These are phyloP conservation scores for Grifola frondosa DNA, from an alignment of 1,284 basidiomycete species.

Conservation along the genomic window DNA sequence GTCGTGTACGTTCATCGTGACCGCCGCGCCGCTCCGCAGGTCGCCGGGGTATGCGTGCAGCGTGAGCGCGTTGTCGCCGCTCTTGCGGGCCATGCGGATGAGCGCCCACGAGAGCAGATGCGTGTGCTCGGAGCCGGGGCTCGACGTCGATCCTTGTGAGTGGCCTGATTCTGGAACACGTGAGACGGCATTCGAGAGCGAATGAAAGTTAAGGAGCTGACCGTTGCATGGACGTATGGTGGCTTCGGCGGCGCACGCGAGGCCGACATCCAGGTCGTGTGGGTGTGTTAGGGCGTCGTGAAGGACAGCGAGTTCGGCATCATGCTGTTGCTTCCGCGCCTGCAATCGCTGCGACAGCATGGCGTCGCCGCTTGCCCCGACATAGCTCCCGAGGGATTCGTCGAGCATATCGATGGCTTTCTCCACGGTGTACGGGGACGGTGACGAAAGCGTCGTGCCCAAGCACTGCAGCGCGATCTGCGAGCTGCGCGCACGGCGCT, in stretches of 20 bases:
- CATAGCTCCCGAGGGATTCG: neutral
- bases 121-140: slow-evolving; percentile 13
- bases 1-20: slow-evolving; percentile 20
- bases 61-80: slow-evolving; percentile 15
- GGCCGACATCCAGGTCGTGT: slow-evolving; percentile 16
- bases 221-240: slow-evolving; percentile 18
- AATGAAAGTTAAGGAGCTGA: slow-evolving; percentile 1
- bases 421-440: slow-evolving; percentile 14
- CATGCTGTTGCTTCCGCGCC: slow-evolving; percentile 12
- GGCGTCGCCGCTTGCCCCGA: neutral
- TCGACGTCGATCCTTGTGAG: slow-evolving; percentile 1
- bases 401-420: slow-evolving; percentile 7
- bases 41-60: slow-evolving; percentile 15
- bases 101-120: slow-evolving; percentile 22
- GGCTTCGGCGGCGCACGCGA: slow-evolving; percentile 19
- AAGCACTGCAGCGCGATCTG: slow-evolving; percentile 15
- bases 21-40: slow-evolving; percentile 15
- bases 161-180: slow-evolving; percentile 6
- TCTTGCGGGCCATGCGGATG: slow-evolving; percentile 15
- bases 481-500: slow-evolving; percentile 14
- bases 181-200: neutral
- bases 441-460: slow-evolving; percentile 13
- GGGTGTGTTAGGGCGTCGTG: slow-evolving; percentile 11
- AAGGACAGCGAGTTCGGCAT: slow-evolving; percentile 9
- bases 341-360: neutral